Evolutionary conservation across 495 filamentous ascomycete species (phyloP), one percentile per base, ranked within the genome.

Genomic region (Platismatia glauca): DNA sequence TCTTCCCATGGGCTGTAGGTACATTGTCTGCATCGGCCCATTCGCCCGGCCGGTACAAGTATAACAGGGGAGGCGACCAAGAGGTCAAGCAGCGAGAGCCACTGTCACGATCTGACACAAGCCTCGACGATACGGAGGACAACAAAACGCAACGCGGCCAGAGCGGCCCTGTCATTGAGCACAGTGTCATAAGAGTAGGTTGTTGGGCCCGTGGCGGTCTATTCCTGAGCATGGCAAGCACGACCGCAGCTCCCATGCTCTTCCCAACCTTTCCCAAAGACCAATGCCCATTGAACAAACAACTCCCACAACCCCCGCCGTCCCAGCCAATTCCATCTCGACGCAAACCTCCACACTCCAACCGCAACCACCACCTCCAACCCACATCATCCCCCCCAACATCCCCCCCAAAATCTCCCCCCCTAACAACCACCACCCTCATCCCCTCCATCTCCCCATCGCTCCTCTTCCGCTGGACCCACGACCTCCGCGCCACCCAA

Each of bases 381-480:
- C 48, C 27, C 24, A 52, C 11, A 31, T 29, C n/a, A 43, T n/a
- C n/a, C n/a, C n/a, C n/a, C n/a, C n/a, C n/a, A n/a, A n/a, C n/a
- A 43, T 31, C 56, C 31, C 56, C 56, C 56, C 18, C 4, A 41
- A 41, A 12, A 58, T 18, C 56, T 9, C 13, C 41, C 31, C 56
- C 22, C 11, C 22, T 58, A 11, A 3, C 18, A 3, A 43, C 13
- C 34, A 38, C 43, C 37, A 16, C 31, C 15, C 61, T 58, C 20
- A 59, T 66, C 6, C 29, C 41, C 34, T 50, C 61, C 7, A 29
- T 52, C 15, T 66, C 66, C 1, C 33, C 33, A 9, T 63, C 43
- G 27, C 33, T 37, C 16, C 60, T 43, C 39, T 50, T 50, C 65
- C 64, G 46, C 8, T 58, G 59, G 59, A 55, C 33, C 22, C 55